These are phyloP conservation scores for Verticillium nubilum DNA, from an alignment of 2,329 filamentous ascomycete genomes.

Conservation along the genomic window DNA sequence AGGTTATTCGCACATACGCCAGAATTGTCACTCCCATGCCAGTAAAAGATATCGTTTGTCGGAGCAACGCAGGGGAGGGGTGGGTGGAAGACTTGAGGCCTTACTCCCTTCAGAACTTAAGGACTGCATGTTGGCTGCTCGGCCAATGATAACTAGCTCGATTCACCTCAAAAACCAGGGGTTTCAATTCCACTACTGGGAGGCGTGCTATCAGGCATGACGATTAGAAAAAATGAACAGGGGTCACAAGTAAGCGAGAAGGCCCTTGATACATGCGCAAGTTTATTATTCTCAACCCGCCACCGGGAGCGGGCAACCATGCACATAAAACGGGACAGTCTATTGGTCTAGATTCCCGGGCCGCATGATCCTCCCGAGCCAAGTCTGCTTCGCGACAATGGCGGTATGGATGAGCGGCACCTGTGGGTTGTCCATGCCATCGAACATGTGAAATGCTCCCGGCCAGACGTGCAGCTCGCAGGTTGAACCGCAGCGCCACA, in stretches of 20 bases:
- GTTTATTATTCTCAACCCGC: not conserved
- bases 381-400: slow-evolving; percentile 9
- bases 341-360: not conserved
- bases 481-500: slow-evolving; percentile 15
- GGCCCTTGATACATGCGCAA: not conserved
- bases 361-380: slow-evolving; percentile 9
- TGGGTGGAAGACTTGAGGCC: not conserved
- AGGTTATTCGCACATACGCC: not conserved
- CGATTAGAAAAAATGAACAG: not conserved
- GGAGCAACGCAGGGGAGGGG: not conserved
- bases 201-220: not conserved
- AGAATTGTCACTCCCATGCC: not conserved
- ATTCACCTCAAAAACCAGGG: slow-evolving; percentile 7
- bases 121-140: not conserved
- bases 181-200: not conserved
- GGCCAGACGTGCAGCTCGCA: slow-evolving; percentile 16
- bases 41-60: not conserved
- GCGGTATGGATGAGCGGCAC: slow-evolving; percentile 12
- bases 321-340: not conserved
- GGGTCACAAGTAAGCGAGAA: not conserved
- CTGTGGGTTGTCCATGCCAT: slow-evolving; percentile 11
- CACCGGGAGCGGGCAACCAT: too few relatives aligned
- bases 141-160: slow-evolving; percentile 11
- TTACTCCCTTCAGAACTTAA: not conserved
- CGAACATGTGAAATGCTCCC: slow-evolving; percentile 13